phyloP scores from a whole-genome alignment of 139 green algal genomes.

The Desmodesmus armatus region DNA sequence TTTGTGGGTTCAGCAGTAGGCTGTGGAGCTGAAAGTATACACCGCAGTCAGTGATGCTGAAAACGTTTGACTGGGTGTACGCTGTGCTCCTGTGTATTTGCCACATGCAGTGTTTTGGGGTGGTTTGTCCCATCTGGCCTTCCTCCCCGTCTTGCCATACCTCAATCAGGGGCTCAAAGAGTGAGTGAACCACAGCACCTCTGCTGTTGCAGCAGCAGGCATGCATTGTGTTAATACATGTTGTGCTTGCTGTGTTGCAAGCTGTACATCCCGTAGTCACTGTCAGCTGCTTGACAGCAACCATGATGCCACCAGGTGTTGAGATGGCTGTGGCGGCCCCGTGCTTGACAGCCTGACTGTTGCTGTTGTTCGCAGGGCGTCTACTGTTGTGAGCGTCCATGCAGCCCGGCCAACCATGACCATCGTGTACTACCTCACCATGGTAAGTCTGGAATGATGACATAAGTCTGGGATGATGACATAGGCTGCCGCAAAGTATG shows the following conservation, averaged over 20 bases:
- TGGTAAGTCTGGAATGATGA: slow-evolving; percentile 17
- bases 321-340: not conserved
- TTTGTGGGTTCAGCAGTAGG: no score
- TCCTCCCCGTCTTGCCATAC: slow-evolving; percentile 58
- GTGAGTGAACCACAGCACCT: slow-evolving; percentile 37
- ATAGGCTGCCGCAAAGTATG: no score
- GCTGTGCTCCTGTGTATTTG: not conserved
- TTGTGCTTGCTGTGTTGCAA: not conserved
- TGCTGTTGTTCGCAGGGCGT: slow-evolving; percentile 9
- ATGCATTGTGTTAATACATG: no score
- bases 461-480: no score
- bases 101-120: slow-evolving; percentile 50
- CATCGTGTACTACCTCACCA: slow-evolving; percentile 35
- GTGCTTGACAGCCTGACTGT: not conserved
- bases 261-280: not conserved
- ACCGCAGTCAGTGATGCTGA: no score
- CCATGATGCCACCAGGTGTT: not conserved
- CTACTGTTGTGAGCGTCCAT: slow-evolving; percentile 22
- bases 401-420: slow-evolving; percentile 25
- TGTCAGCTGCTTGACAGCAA: not conserved
- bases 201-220: not conserved
- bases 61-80: no score
- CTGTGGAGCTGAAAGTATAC: no score
- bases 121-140: slow-evolving; percentile 51
- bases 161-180: slow-evolving; percentile 60